Evolutionary conservation across 2,329 filamentous ascomycete species (phyloP).

Genomic region (Anthostomella pinea): DNA sequence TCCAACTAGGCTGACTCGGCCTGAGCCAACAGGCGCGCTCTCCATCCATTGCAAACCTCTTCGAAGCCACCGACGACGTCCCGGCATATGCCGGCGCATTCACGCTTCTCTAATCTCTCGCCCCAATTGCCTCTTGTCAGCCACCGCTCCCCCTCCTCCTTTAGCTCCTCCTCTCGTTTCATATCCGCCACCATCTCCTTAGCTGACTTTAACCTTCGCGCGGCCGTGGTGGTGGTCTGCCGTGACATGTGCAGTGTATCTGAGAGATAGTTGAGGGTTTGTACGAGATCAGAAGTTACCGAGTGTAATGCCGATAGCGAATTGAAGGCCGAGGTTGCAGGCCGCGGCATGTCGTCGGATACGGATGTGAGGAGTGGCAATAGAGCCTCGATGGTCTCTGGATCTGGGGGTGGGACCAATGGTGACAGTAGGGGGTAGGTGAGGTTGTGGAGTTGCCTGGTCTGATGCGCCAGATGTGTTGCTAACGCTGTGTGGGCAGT

Average conservation of each 20-base stretch:
- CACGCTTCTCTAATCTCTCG: conserved; percentile 68
- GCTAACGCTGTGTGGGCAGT: conserved; percentile 73
- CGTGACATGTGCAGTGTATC: conserved; percentile 94
- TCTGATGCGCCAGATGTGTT: conserved; percentile 72
- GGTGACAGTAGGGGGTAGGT: conserved; percentile 70
- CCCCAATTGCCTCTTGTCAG: conserved; percentile 82
- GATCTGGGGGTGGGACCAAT: conserved; percentile 59
- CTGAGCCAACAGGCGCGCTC: conserved; percentile 68
- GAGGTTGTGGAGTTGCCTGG: conserved; percentile 70
- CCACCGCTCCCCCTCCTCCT: conserved; percentile 80
- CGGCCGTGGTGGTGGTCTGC: conserved; percentile 80
- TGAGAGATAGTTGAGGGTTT: conserved; percentile 79
- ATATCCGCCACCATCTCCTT: conserved; percentile 85
- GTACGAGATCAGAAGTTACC: conserved; percentile 69
- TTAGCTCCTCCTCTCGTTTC: conserved; percentile 74
- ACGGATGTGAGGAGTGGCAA: conserved; percentile 65
- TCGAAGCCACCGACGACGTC: conserved; percentile 93
- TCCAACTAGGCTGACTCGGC: conserved; percentile 43
- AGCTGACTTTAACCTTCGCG: conserved; percentile 73
- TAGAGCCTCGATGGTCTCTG: conserved; percentile 66
- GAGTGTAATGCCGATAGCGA: conserved; percentile 68
- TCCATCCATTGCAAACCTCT: conserved; percentile 81
- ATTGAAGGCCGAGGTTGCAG: conserved; percentile 59
- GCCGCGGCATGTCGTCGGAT: conserved; percentile 63
- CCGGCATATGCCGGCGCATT: conserved; percentile 79